Conservation (phyloP, 305 asterid genomes). For the Fraxinus nigra region DNA sequence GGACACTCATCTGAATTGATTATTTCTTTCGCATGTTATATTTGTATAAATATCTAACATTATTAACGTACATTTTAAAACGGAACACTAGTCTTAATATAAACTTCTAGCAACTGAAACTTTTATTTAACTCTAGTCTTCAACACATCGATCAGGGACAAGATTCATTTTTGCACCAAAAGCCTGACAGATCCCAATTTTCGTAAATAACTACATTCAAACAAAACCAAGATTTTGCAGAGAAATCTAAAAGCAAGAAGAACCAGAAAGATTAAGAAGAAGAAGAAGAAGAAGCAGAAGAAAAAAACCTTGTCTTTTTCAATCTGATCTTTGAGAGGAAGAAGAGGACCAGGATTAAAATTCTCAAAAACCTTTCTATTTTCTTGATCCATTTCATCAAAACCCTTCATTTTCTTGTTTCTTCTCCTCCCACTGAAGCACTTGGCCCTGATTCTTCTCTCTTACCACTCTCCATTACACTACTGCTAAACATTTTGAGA, state of each 20-base stretch:
- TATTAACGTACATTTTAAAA: background rate
- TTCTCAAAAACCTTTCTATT: constrained; percentile 29
- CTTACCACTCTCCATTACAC: constrained; percentile 34
- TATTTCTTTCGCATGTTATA: too few relatives aligned
- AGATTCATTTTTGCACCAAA: background rate
- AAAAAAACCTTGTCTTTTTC: constrained; percentile 66
- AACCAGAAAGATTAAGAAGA: background rate
- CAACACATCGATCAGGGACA: background rate
- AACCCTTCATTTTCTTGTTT: constrained; percentile 26
- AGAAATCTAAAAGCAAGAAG: background rate
- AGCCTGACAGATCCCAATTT: background rate
- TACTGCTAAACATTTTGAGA: background rate
- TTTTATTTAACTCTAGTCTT: too few relatives aligned
- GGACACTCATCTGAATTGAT: too few relatives aligned
- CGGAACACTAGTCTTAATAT: background rate
- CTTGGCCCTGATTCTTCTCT: constrained; percentile 46
- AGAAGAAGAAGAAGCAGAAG: background rate
- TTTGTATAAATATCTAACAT: background rate
- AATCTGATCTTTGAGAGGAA: constrained; percentile 74
- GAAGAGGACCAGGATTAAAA: constrained; percentile 73
- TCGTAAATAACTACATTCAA: background rate
- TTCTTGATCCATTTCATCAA: constrained; percentile 24
- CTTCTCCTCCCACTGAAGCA: constrained; percentile 16
- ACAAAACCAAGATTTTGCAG: background rate
- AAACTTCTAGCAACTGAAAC: background rate